A percentile compares a stretch with the other conserved stretches of the same genome.
phyloP scores from a whole-genome alignment of 2,329 filamentous ascomycete genomes.

The Fusarium aywerte region DNA sequence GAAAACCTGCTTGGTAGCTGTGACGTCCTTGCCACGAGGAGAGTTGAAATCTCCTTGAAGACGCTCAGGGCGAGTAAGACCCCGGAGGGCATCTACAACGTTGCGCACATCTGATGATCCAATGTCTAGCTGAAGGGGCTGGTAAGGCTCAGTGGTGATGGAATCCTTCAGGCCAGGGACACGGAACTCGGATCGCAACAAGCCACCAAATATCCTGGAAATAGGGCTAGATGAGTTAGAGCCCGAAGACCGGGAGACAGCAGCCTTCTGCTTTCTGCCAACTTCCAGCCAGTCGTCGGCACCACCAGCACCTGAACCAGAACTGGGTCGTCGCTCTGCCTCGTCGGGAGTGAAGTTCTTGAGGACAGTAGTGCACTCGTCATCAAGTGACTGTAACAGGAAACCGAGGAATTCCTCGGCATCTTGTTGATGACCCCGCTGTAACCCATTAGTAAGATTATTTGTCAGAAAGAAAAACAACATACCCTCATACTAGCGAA shows the following conservation, averaged over 20 bases:
- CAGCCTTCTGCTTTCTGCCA: constrained; percentile 87
- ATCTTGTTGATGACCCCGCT: constrained; percentile 96
- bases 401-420: constrained; percentile 97
- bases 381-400: constrained; percentile 89
- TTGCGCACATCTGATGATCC: constrained; percentile 86
- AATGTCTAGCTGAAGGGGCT: constrained; percentile 94
- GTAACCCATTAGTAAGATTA: constrained; percentile 31
- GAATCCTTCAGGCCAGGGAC: constrained; percentile 90
- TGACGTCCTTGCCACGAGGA: constrained; percentile 77
- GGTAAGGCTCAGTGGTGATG: constrained; percentile 91
- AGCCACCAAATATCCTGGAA: constrained; percentile 93
- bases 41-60: constrained; percentile 87
- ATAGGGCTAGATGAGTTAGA: constrained; percentile 81
- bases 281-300: constrained; percentile 85
- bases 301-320: constrained; percentile 47
- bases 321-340: constrained; percentile 45
- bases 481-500: constrained; percentile 92
- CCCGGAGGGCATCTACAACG: constrained; percentile 89
- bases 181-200: constrained; percentile 87
- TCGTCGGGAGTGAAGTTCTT: constrained; percentile 47
- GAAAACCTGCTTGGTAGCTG: constrained; percentile 92
- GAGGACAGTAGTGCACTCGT: constrained; percentile 87
- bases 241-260: constrained; percentile 87
- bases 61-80: constrained; percentile 83
- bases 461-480: constrained; percentile 18